Percentiles rank a stretch among this genome's conserved stretches.
phyloP scores from a whole-genome alignment of 108 stramenopile genomes.

The Parmales sp. region DNA sequence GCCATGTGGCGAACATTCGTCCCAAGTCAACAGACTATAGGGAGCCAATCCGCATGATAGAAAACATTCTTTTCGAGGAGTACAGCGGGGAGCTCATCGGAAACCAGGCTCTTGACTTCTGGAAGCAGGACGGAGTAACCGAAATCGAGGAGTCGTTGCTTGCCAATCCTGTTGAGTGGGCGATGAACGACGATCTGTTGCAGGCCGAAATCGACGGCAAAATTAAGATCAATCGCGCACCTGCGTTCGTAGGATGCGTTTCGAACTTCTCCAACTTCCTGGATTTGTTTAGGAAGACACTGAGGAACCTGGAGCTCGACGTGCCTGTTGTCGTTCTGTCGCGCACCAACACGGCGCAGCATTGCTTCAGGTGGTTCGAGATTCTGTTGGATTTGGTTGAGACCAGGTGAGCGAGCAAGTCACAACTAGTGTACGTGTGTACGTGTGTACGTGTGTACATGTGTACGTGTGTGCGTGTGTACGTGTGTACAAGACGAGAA shows the following conservation, averaged over 20 bases:
- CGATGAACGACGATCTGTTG: conserved; percentile 62
- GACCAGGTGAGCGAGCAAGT: too few species aligned
- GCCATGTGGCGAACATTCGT: conserved; percentile 46
- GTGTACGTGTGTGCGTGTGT: too few species aligned
- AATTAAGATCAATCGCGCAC: conserved; percentile 40
- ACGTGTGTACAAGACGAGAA: too few species aligned
- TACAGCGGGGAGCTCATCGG: conserved; percentile 61
- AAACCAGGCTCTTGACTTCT: conserved; percentile 70
- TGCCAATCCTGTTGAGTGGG: conserved; percentile 63
- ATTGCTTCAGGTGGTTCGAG: conserved; percentile 66
- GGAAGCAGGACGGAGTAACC: conserved; percentile 75
- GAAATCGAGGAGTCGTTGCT: conserved; percentile 71
- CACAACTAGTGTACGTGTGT: too few species aligned
- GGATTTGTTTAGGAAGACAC: conserved; percentile 70
- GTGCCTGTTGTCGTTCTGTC: conserved; percentile 63
- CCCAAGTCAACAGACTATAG: conserved; percentile 50
- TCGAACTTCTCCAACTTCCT: conserved; percentile 77
- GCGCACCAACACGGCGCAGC: conserved; percentile 59
- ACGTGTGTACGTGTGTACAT: too few species aligned
- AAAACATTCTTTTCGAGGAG: conserved; percentile 48
- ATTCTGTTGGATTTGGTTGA: conserved; percentile 37
- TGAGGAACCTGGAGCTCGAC: conserved; percentile 62
- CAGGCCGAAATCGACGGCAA: conserved; percentile 44
- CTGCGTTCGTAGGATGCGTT: conserved; percentile 61
- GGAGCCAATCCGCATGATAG: conserved; percentile 43